Evolutionary conservation across 75 land plant genomes (phyloP), one percentile per base, ranked within the genome.

Genomic region (Selaginella tamariscina): DNA sequence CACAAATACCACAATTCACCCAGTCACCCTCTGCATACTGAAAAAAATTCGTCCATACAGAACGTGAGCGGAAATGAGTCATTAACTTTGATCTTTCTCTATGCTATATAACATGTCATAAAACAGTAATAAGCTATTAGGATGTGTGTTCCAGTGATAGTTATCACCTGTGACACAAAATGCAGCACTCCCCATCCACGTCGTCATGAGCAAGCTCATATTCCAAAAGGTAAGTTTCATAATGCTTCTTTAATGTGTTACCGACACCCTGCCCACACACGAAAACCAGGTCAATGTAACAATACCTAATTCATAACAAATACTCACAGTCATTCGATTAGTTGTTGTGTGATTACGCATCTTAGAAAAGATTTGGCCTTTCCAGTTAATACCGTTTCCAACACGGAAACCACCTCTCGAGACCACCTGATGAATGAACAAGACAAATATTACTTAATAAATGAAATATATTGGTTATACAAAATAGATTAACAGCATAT

Each of bases 331-430:
- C 96, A 95, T 95, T 71, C 86, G 79, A 75, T 95, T 95, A 15
- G 86, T 79, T 56, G 75, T 32, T n/a, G 99, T 95, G 65, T 95
- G 86, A 60, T 95, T 95, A 32, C 83, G 88, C 99, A 95, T 95
- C 81, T 95, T 95, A 29, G 96, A 81, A 74, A 95, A 95, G 66
- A 95, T 82, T 77, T 95, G 99, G 15, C 99, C 99, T 71, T 91
- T 95, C 99, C 99, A 95, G 54, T 95, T 95, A 65, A 95, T 95
- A 68, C 99, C 99, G 71, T 95, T 95, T 29, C 99, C 99, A 39
- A 95, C 97, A 81, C 86, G 86, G 70, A 95, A 95, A 32, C 99
- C 99, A 67, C 99, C 99, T 73, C 99, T 90, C 70, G 99, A 82
- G 30, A 95, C 99, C 56, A 95, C 99, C 99, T 95, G 68, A 29